A percentile compares a stretch with the other conserved stretches of the same genome.
phyloP scores from a whole-genome alignment of 2,329 filamentous ascomycete genomes.

The Cladosporium cucumerinum region DNA sequence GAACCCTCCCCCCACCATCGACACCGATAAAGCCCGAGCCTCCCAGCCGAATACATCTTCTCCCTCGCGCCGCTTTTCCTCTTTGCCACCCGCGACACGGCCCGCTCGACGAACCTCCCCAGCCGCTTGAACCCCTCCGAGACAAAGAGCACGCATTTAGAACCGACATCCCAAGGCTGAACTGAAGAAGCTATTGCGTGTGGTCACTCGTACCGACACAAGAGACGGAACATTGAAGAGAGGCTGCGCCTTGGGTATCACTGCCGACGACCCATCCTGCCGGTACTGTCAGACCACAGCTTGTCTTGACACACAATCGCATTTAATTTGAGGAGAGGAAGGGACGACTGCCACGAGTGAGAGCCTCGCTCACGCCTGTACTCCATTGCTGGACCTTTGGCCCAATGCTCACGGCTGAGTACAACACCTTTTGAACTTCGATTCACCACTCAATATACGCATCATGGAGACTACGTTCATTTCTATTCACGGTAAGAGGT shows the following conservation, averaged over 20 bases:
- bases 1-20: background rate
- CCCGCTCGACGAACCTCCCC: background rate
- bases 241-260: background rate
- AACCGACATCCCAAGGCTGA: background rate
- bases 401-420: background rate
- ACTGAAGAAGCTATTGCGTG: background rate
- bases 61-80: background rate
- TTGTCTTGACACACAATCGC: background rate
- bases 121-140: background rate
- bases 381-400: background rate
- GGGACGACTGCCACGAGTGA: background rate
- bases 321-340: background rate
- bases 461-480: conserved; percentile 65
- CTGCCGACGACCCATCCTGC: background rate
- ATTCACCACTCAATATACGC: background rate
- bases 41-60: background rate
- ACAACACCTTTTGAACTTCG: background rate
- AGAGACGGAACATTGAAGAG: conserved; percentile 3
- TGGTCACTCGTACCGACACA: background rate
- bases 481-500: conserved; percentile 73
- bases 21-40: background rate
- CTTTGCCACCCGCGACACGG: conserved; percentile 6
- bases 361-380: background rate
- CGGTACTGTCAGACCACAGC: background rate
- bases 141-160: background rate